Conservation (phyloP, 2,329 filamentous ascomycete genomes). For the Alternaria sp. region DNA sequence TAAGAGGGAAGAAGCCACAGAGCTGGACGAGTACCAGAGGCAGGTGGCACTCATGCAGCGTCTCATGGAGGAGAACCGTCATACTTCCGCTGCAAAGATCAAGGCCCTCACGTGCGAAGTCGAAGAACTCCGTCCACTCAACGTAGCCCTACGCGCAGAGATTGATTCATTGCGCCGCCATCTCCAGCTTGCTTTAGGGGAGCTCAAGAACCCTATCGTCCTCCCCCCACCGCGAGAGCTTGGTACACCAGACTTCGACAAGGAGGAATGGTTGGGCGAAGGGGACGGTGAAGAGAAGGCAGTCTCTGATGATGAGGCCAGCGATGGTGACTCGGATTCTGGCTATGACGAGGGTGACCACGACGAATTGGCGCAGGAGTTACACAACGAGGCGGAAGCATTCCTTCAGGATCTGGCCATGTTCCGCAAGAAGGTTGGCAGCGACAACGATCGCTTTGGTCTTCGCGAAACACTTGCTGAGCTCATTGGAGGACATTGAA, state of each 20-base stretch:
- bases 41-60: slow-evolving; percentile 91
- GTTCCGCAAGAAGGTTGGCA: slow-evolving; percentile 85
- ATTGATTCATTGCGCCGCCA: slow-evolving; percentile 91
- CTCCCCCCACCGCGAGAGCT: slow-evolving; percentile 50
- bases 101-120: slow-evolving; percentile 72
- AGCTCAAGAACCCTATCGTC: slow-evolving; percentile 91
- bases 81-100: slow-evolving; percentile 94
- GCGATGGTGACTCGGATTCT: slow-evolving; percentile 52
- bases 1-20: slow-evolving; percentile 84
- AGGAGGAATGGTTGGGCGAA: slow-evolving; percentile 38
- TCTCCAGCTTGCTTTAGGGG: slow-evolving; percentile 83
- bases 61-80: slow-evolving; percentile 92
- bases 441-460: slow-evolving; percentile 76
- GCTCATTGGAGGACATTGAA: slow-evolving; percentile 19
- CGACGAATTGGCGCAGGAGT: slow-evolving; percentile 65
- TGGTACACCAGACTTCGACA: slow-evolving; percentile 45
- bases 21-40: slow-evolving; percentile 92
- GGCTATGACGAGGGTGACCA: slow-evolving; percentile 69
- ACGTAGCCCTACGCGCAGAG: slow-evolving; percentile 69
- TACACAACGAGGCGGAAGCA: slow-evolving; percentile 86
- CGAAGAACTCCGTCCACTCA: slow-evolving; percentile 58
- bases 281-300: slow-evolving; percentile 33
- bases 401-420: slow-evolving; percentile 81
- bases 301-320: slow-evolving; percentile 44
- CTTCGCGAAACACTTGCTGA: slow-evolving; percentile 33